These are phyloP conservation scores for Huntiella abstrusa DNA, from an alignment of 2,329 filamentous ascomycete genomes.

Conservation along the genomic window DNA sequence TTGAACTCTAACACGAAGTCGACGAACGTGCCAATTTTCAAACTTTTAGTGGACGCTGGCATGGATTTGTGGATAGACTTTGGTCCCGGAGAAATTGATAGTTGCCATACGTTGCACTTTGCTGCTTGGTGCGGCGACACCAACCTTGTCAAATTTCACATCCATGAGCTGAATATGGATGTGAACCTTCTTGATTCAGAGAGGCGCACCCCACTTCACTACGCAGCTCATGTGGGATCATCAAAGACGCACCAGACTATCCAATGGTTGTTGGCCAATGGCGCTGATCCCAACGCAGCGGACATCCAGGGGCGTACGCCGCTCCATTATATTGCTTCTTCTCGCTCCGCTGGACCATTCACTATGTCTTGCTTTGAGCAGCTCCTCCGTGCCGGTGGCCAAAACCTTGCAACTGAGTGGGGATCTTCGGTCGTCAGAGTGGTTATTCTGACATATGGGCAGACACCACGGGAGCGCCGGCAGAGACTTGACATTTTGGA, in stretches of 20 bases:
- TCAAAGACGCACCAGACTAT: conserved; percentile 5
- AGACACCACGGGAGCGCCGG: not conserved
- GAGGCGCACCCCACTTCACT: conserved; percentile 6
- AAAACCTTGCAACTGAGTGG: conserved; percentile 1
- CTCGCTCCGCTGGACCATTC: conserved; percentile 1
- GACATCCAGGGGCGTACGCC: conserved; percentile 5
- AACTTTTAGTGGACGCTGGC: conserved; percentile 1
- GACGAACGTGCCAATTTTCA: not conserved
- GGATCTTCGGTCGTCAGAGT: conserved; percentile 2
- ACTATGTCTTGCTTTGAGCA: not conserved
- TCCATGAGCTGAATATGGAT: conserved; percentile 4
- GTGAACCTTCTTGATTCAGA: conserved; percentile 3
- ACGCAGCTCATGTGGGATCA: not conserved
- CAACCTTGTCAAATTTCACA: conserved; percentile 4
- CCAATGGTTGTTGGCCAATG: conserved; percentile 3
- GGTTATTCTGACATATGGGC: not conserved
- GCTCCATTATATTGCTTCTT: conserved; percentile 1
- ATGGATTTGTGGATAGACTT: conserved; percentile 4
- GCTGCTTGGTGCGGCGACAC: conserved; percentile 2
- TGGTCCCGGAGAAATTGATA: not conserved
- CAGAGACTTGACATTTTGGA: conserved; percentile 1
- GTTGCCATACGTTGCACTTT: conserved; percentile 2
- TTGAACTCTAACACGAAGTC: not conserved
- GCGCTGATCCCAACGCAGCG: conserved; percentile 4
- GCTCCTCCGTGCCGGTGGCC: conserved; percentile 5